Evolutionary conservation across 2,329 filamentous ascomycete species (phyloP), one percentile per base, ranked within the genome.

Genomic region (Parafenestella ontariensis): DNA sequence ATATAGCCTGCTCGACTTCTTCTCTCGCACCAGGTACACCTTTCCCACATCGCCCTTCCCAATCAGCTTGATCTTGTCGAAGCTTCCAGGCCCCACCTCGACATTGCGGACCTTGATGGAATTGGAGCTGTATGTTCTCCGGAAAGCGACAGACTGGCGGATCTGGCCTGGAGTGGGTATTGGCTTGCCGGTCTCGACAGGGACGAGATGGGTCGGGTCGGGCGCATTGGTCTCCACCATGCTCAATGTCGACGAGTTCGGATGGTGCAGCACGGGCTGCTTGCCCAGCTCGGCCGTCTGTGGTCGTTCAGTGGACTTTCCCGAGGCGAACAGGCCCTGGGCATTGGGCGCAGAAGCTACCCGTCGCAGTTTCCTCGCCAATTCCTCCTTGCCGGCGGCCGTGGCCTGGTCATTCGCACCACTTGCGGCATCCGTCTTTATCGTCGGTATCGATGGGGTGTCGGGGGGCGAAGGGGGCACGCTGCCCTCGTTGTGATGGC

Each of bases 21-120:
- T 99, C 78, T 99, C 95, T 65, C 92, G 86, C 46, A 99, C 95
- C 64, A 99, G 81, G 74, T 99, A 99, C 1, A 99, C 95, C 81
- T 99, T 99, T 58, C 95, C 95, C 21, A 99, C 95, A 77, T 99
- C 95, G 54, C 95, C 95, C 81, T 99, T 99, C 52, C 95, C 95
- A 72, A 99, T 97, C 78, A 99, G 84, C 78, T 99, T 99, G 78
- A 99, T 97, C 85, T 99, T 99, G 83, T 99, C 95, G 70, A 99
- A 99, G 75, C 94, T 98, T 59, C 90, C 84, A 0, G 95, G 95
- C 0, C 92, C 91, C 31, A 99, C 95, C 78, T 99, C 95, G 43
- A 99, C 95, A 74, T 96, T 92, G 68, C 95, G 87, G 64, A 98
- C 91, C 79, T 99, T 99, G 82, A 99, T 99, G 36, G 95, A 98